phyloP scores from a whole-genome alignment of 2,329 filamentous ascomycete species.

The Hymenoscyphus occultus region DNA sequence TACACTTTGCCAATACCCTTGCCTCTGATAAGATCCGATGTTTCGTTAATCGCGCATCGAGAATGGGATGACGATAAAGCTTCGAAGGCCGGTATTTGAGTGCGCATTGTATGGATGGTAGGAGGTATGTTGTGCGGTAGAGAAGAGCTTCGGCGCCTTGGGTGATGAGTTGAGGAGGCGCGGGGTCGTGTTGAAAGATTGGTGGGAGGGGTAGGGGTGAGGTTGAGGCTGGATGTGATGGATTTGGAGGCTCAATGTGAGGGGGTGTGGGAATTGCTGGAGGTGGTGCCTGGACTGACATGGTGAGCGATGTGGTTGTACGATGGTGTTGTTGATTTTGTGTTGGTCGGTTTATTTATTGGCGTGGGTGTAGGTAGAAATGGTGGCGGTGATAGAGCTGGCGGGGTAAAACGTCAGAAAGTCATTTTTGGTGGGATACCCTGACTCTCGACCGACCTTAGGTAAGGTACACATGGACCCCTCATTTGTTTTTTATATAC shows the following conservation, averaged over 20 bases:
- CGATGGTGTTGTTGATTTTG: not conserved
- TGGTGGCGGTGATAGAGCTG: not conserved
- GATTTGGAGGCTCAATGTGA: slow-evolving; percentile 3
- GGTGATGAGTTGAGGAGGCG: slow-evolving; percentile 67
- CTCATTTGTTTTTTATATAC: not conserved
- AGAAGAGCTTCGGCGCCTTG: slow-evolving; percentile 96
- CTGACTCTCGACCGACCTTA: not conserved
- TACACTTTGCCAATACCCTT: slow-evolving; percentile 75
- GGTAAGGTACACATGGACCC: not conserved
- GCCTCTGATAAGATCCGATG: slow-evolving; percentile 88
- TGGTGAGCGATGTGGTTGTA: slow-evolving; percentile 11
- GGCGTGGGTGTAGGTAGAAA: not conserved
- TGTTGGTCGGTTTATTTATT: not conserved
- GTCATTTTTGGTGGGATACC: not conserved
- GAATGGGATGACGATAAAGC: slow-evolving; percentile 83
- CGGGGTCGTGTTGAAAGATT: slow-evolving; percentile 46
- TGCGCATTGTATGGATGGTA: slow-evolving; percentile 64
- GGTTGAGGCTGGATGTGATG: slow-evolving; percentile 12
- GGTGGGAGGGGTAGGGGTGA: slow-evolving; percentile 25
- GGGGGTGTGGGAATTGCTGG: slow-evolving; percentile 4
- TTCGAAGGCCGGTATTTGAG: slow-evolving; percentile 92
- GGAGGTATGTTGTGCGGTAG: slow-evolving; percentile 80
- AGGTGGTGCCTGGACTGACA: slow-evolving; percentile 9
- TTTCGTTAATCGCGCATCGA: slow-evolving; percentile 83
- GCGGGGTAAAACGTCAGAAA: slow-evolving; percentile 5